Base-by-base conservation (phyloP, 108 stramenopile species). In the Fragilaria crotonensis region DNA sequence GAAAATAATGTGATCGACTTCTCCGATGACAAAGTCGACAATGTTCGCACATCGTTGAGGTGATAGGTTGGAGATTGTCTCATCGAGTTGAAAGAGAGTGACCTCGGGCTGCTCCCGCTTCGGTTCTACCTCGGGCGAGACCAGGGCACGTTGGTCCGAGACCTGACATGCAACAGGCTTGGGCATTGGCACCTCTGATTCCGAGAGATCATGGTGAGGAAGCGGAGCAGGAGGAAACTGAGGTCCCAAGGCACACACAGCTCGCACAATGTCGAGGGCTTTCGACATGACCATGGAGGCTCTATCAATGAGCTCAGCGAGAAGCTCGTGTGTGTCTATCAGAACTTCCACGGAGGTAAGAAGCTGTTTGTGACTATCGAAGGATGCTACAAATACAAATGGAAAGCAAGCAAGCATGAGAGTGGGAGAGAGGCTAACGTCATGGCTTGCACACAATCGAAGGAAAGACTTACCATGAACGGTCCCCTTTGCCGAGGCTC, bases 1-100 rank as follows among this genome's bases (percentile, higher is more conserved):
- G 7, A 57, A 41, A 21, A 32, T 21, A 2, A 33, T 30, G 25
- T 57, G 32, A 7, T 9, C 56, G 4, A 57, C 41, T 22, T 30
- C 56, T n/a, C 25, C 56, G 22, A 57, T 57, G 47, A 57, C 56
- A 41, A 46, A 3, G 41, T 57, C 56, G n/a, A 57, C 56, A 5
- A 57, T 57, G 56, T 57, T 30, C 18, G 56, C 56, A 7, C 56
- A 57, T 20, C n/a, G 18, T 33, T 32, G 18, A 2, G 23, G 21
- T 3, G 51, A 23, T 18, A 52, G 28, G 41, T 44, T 17, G 27
- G 51, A 52, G 1, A 27, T 26, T 28, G 28, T 26, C 17, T 44
- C 41, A 44, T 9, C 41, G n/a, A 52, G 51, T 46, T 21, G 22
- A 2, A 21, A 21, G 2, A 4, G 2, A 4, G 45, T n/a, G 19